Conservation (phyloP, 2,329 filamentous ascomycete species). For the Xylariaceae sp. region DNA sequence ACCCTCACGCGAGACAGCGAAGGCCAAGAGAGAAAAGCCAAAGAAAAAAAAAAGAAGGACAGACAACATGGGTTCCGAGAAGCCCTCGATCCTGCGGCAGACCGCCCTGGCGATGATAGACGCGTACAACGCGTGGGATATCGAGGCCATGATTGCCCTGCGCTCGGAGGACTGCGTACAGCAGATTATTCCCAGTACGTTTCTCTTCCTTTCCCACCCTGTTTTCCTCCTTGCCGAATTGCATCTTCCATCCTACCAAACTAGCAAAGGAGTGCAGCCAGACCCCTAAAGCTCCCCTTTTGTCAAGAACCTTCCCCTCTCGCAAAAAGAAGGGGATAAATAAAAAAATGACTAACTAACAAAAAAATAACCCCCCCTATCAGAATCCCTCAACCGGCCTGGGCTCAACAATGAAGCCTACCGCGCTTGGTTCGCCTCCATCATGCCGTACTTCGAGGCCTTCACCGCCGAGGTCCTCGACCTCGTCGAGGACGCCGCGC, state of each 20-base stretch:
- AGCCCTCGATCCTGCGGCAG: slow-evolving; percentile 5
- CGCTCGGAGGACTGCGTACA: slow-evolving; percentile 9
- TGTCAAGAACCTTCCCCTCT: no score
- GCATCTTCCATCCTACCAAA: no score
- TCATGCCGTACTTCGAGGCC: slow-evolving; percentile 6
- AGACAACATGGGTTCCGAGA: neutral
- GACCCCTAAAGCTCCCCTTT: no score
- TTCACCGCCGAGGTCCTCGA: slow-evolving; percentile 12
- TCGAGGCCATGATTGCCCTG: slow-evolving; percentile 10
- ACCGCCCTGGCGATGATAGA: slow-evolving; percentile 12
- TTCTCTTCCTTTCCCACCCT: neutral
- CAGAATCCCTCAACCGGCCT: slow-evolving; percentile 11
- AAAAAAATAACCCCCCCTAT: neutral
- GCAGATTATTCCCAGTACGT: slow-evolving; percentile 12
- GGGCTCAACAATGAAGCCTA: slow-evolving; percentile 12
- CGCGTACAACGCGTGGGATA: slow-evolving; percentile 10
- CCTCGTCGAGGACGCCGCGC: slow-evolving; percentile 15
- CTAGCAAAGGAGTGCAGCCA: no score
- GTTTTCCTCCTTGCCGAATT: no score
- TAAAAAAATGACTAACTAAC: neutral
- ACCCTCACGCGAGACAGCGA: no score
- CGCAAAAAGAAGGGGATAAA: neutral
- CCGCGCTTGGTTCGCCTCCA: slow-evolving; percentile 1
- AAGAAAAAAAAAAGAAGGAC: neutral
- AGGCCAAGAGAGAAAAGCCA: no score